phyloP scores from a whole-genome alignment of 805 yeast species.

The Saccharomycopsis fodiens region DNA sequence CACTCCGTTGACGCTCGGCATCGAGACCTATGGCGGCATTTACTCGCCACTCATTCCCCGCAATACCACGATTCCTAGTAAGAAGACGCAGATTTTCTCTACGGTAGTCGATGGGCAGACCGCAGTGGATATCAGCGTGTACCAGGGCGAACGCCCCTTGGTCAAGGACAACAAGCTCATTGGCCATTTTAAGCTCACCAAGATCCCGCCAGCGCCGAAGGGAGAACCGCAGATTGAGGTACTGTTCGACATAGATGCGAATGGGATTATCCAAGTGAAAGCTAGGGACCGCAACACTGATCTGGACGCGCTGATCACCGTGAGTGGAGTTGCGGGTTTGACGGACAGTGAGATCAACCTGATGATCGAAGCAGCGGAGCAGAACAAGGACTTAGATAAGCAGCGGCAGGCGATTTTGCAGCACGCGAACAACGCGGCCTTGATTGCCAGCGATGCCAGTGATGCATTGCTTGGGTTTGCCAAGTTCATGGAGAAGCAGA shows the following conservation, averaged over 20 bases:
- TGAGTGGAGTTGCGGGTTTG: constrained; percentile 62
- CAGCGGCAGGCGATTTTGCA: constrained; percentile 55
- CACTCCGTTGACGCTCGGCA: constrained; percentile 75
- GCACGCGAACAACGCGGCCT: constrained; percentile 71
- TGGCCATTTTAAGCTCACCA: constrained; percentile 64
- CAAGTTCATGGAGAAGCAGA: constrained; percentile 47
- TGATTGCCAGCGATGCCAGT: constrained; percentile 81
- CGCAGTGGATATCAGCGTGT: constrained; percentile 72
- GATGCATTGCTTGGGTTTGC: constrained; percentile 68
- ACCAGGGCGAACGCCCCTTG: constrained; percentile 74
- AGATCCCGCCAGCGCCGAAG: constrained; percentile 70
- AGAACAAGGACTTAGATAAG: constrained; percentile 53
- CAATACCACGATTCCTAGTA: constrained; percentile 71
- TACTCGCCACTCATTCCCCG: constrained; percentile 74
- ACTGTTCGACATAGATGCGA: constrained; percentile 73
- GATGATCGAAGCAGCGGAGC: constrained; percentile 60
- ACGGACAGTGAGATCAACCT: constrained; percentile 59
- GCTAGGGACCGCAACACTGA: constrained; percentile 77
- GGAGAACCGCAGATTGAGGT: constrained; percentile 77
- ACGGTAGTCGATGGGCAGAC: constrained; percentile 84
- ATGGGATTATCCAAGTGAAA: constrained; percentile 74
- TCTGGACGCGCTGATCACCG: constrained; percentile 67
- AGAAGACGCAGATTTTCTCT: constrained; percentile 65
- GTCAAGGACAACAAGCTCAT: constrained; percentile 72
- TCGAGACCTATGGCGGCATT: constrained; percentile 80